Base-by-base conservation (phyloP, 257 asterid species). In the Jacaranda mimosifolia region DNA sequence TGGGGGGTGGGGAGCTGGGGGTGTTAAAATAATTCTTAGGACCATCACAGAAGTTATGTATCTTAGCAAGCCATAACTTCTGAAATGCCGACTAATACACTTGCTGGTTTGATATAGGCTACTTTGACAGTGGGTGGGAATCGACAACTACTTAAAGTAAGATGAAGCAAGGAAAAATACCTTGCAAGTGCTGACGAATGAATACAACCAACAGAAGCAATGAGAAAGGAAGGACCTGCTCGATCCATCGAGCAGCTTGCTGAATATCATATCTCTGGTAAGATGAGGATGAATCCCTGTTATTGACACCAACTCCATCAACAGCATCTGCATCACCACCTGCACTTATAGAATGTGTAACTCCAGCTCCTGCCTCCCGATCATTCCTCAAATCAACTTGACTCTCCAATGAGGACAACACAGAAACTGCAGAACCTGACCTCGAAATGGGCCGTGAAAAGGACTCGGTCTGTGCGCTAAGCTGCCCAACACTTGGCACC, bases 191-290 rank as follows among this genome's bases (percentile, higher is more conserved):
- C 78, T 91, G 97, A 3, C 97, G 97, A 52, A 92, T 89, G 84
- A 92, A 92, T 71, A 92, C 97, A 78, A 89, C 81, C 92, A 92
- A 78, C 77, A 92, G 86, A 63, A 92, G 90, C 94, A 92, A 91
- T 12, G 95, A 77, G 85, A 89, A 92, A 0, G 98, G 97, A 78
- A 92, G 96, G 68, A 88, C 84, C 79, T 91, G 97, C 85, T 92
- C 98, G 57, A 92, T 92, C 97, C 96, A 91, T 68, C 97, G 84
- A 78, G 97, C 97, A 76, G 91, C 97, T 80, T 91, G 97, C 78
- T 91, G 98, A 77, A 92, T 89, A 81, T 91, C 98, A 67, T 94
- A 91, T 85, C 97, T 84, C 82, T 94, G 98, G 85, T 92, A 89
- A 68, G 98, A 89, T 74, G 98, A 89, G 36, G 89, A 78, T 17